Conservation (phyloP, 495 filamentous ascomycete genomes). For the Aspergillus bertholletiae region DNA sequence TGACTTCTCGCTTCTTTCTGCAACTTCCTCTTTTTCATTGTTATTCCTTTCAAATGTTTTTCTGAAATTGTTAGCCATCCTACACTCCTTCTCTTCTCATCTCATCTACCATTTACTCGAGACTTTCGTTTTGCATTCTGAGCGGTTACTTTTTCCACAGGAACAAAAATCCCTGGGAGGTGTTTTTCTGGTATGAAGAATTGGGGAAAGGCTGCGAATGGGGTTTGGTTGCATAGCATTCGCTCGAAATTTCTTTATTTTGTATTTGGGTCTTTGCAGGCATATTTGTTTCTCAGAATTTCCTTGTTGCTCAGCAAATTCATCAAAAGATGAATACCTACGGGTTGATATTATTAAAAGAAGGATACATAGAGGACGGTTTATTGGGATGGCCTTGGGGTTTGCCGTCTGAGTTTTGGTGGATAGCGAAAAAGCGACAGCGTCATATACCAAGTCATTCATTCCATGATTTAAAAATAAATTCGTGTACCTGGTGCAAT, state of each 20-base stretch:
- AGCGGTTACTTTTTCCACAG: constrained; percentile 26
- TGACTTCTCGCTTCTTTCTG: constrained; percentile 13
- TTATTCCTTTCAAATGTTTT: constrained; percentile 9
- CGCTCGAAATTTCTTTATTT: constrained; percentile 14
- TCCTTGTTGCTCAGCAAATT: neutral
- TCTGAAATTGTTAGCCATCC: constrained; percentile 1
- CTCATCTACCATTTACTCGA: neutral
- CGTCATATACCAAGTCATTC: no score
- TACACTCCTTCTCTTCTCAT: constrained; percentile 4
- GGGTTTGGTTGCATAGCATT: constrained; percentile 13
- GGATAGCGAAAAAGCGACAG: neutral
- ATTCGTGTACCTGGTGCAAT: neutral
- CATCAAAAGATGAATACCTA: neutral
- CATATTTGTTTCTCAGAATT: neutral
- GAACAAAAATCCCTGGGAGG: constrained; percentile 19
- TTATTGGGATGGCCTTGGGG: neutral
- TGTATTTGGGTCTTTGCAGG: neutral
- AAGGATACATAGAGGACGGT: neutral
- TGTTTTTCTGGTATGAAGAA: constrained; percentile 19
- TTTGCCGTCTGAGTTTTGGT: neutral
- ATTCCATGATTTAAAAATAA: no score
- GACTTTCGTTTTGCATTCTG: constrained; percentile 34
- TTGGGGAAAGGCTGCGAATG: constrained; percentile 19
- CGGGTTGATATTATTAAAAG: neutral
- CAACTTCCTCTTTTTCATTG: neutral